Percentiles rank a stretch among this genome's conserved stretches.
phyloP scores from a whole-genome alignment of 2,329 filamentous ascomycete genomes.

The Fusarium veterinarium region DNA sequence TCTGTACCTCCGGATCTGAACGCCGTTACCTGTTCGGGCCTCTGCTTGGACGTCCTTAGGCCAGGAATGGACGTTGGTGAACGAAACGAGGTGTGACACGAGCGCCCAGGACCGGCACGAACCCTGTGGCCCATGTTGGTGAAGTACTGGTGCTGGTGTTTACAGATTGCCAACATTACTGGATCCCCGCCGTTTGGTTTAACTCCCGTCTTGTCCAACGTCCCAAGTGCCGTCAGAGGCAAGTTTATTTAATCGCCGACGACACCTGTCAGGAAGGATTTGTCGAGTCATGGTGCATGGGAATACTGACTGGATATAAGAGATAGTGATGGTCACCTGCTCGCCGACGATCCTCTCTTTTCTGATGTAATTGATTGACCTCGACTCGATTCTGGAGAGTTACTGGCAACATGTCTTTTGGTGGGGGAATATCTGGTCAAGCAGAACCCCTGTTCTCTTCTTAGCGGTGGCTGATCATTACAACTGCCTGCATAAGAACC shows the following conservation, averaged over 20 bases:
- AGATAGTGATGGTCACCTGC: neutral
- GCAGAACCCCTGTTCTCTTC: constrained; percentile 10
- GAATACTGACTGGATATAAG: constrained; percentile 3
- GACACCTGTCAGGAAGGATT: constrained; percentile 22
- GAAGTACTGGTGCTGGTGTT: constrained; percentile 11
- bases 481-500: neutral
- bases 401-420: neutral
- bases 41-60: neutral
- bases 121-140: constrained; percentile 23
- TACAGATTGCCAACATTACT: neutral
- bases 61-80: constrained; percentile 22
- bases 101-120: constrained; percentile 34
- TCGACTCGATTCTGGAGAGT: neutral
- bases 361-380: neutral
- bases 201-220: constrained; percentile 30
- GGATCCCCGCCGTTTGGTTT: constrained; percentile 31
- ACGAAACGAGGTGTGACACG: constrained; percentile 33
- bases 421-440: constrained; percentile 10
- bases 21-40: constrained; percentile 15
- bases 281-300: constrained; percentile 8
- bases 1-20: constrained; percentile 9
- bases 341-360: neutral
- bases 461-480: neutral
- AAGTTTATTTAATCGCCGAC: constrained; percentile 21
- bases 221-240: constrained; percentile 20